These are phyloP conservation scores for Fonsecaea pedrosoi DNA, from an alignment of 2,329 filamentous ascomycete species.

Conservation along the genomic window DNA sequence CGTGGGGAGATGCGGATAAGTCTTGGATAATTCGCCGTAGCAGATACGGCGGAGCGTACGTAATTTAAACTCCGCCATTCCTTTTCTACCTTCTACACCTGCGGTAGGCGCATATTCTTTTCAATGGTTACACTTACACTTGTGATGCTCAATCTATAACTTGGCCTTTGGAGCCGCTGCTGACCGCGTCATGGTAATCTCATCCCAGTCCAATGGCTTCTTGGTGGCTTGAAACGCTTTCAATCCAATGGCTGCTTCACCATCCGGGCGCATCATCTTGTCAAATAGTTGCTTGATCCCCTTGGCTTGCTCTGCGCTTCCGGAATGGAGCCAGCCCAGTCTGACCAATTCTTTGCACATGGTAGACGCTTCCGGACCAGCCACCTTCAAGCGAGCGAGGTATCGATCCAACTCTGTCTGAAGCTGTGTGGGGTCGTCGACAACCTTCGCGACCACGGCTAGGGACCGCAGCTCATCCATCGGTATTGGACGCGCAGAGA, in stretches of 20 bases:
- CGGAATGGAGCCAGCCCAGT: conserved; percentile 40
- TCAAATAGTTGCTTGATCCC: conserved; percentile 41
- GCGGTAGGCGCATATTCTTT: neutral
- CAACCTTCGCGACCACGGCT: conserved; percentile 39
- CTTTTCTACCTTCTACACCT: neutral
- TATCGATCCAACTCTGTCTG: conserved; percentile 39
- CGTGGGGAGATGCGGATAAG: neutral
- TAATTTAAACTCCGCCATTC: neutral
- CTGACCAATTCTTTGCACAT: conserved; percentile 48
- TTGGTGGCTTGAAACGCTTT: conserved; percentile 40
- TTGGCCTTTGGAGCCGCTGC: conserved; percentile 11
- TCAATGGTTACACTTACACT: neutral
- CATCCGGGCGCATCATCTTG: conserved; percentile 43
- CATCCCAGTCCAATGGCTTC: conserved; percentile 41
- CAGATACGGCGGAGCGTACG: neutral
- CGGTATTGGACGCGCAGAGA: conserved; percentile 45
- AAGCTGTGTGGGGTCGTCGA: conserved; percentile 33
- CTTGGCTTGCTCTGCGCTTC: conserved; percentile 29
- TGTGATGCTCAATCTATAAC: neutral
- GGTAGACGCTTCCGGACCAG: conserved; percentile 44
- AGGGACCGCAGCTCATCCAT: conserved; percentile 41
- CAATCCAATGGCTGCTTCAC: conserved; percentile 39
- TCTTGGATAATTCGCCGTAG: neutral
- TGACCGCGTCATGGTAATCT: conserved; percentile 11
- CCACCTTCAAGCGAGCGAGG: conserved; percentile 37